These are phyloP conservation scores for Colletotrichum tropicicola DNA, from an alignment of 2,329 filamentous ascomycete genomes.

Conservation along the genomic window DNA sequence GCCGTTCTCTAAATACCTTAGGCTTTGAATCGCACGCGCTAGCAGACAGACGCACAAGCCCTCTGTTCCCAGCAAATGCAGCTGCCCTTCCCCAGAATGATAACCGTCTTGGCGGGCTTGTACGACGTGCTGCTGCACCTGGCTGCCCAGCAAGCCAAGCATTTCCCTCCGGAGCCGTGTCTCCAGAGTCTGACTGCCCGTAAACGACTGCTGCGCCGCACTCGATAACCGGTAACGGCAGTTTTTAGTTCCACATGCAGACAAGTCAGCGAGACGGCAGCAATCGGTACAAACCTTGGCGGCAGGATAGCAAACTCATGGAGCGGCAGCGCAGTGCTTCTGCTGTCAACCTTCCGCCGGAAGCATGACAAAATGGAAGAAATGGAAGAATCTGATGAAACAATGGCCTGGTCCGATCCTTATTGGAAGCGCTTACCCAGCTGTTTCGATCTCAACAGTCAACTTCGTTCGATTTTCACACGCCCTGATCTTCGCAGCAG, in stretches of 20 bases:
- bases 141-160: neutral
- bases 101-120: slow-evolving; percentile 3
- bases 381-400: no score
- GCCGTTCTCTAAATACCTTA: no score
- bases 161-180: neutral
- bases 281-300: neutral
- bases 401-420: no score
- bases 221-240: neutral
- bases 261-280: neutral
- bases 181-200: neutral
- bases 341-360: no score
- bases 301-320: neutral
- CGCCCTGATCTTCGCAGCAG: neutral
- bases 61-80: neutral
- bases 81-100: slow-evolving; percentile 4
- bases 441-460: no score
- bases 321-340: no score
- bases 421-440: no score
- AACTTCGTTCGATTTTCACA: no score
- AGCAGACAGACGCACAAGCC: neutral
- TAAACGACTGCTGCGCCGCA: neutral
- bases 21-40: neutral
- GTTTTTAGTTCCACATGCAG: neutral
- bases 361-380: no score
- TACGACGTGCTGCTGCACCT: neutral